Evolutionary conservation across 2,329 filamentous ascomycete genomes (phyloP), one percentile per base, ranked within the genome.

Genomic region (Phoma sp.): DNA sequence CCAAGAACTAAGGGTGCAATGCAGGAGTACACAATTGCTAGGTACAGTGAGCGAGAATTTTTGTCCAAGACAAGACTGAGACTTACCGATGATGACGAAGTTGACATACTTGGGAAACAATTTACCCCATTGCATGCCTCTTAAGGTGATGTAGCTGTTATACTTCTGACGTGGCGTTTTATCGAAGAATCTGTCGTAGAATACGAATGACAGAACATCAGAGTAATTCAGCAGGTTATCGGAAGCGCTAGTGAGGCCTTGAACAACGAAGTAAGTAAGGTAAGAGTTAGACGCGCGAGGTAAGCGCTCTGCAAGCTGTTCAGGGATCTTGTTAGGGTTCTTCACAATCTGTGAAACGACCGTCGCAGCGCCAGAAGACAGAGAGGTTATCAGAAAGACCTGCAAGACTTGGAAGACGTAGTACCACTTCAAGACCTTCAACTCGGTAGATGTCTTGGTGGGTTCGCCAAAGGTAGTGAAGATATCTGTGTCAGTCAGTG

Each of bases 231-330:
- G 81, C 5, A 98, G 76, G 1, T 90, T 84, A 41, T 88, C 85
- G 0, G 91, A 84, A 3, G 92, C 89, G 58, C 94, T 87, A 1
- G 88, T 88, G 54, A 98, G 76, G 31, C 94, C 96, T 75, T 98
- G 95, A 2, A 99, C 85, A 29, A 98, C 86, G 63, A 99, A 96
- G 78, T 98, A 99, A 0, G 89, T 91, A 19, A 98, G 88, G 76
- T 97, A 99, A 72, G 98, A 96, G 77, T 96, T 98, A 57, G 92
- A 93, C 0, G 92, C 88, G 51, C 85, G 88, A 17, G 95, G 95
- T 6, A 99, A 81, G 55, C 90, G 89, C 15, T 81, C 69, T 0
- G 92, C 88, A 4, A 96, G 82, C 35, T 96, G 76, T 0, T 73
- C 77, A 0, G 91, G 85, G 6, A 86, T 84, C 0, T 77, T 77